These are phyloP conservation scores for Mycena galopus DNA, from an alignment of 768 basidiomycete genomes.

Conservation along the genomic window DNA sequence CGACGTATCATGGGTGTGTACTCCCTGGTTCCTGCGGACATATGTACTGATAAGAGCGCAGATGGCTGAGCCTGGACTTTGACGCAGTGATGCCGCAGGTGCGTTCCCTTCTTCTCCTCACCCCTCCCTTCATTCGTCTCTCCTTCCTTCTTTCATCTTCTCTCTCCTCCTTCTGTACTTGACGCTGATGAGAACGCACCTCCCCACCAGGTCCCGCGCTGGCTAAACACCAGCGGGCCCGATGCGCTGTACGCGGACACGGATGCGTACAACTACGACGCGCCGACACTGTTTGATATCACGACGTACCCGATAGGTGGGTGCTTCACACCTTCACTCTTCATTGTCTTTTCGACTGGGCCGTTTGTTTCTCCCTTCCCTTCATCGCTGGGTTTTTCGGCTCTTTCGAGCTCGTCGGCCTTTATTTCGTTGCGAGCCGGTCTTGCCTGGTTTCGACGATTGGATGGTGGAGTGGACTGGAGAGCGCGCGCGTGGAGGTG, in stretches of 20 bases:
- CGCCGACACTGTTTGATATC: conserved; percentile 12
- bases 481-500: no score
- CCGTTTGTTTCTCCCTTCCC: no score
- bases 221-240: conserved; percentile 9
- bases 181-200: not conserved
- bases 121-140: no score
- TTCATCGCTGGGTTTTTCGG: no score
- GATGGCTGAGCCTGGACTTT: conserved; percentile 16
- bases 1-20: conserved; percentile 25
- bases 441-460: no score
- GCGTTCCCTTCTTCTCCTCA: no score
- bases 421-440: no score
- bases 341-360: no score
- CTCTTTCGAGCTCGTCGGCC: no score
- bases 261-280: conserved; percentile 27
- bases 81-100: conserved; percentile 15
- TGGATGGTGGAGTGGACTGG: no score
- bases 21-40: not conserved
- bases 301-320: not conserved
- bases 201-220: conserved; percentile 11
- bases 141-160: not conserved
- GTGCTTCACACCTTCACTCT: not conserved
- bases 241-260: conserved; percentile 27
- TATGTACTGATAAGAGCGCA: not conserved
- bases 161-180: not conserved